Base-by-base conservation (phyloP, 805 yeast species). In the Starmera amethionina region DNA sequence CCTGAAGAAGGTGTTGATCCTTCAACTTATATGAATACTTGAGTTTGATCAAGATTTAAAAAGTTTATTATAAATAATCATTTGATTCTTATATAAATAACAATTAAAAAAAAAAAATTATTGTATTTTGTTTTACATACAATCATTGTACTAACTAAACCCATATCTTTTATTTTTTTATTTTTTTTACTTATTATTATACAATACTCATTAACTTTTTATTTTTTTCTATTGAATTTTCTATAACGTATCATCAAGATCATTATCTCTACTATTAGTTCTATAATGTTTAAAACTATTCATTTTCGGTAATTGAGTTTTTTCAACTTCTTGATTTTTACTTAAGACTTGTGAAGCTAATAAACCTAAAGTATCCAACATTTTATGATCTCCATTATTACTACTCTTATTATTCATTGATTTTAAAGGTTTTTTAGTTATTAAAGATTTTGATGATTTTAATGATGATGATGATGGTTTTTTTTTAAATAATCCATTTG, bases 1-100 rank as follows among this genome's bases (percentile, higher is more conserved):
- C 97, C 98, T 46, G 97, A 82, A 59, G 97, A 86, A 63, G 97
- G 97, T 66, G 87, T 90, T 56, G 98, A 93, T 64, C 89, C 97
- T 54, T 80, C 96, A 42, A 88, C 97, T 55, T 90, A 90, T 72
- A 89, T 93, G 95, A 90, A 90, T 79, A 83, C 95, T 52, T 88
- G 70, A 60, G 34, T 30, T 12, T 30, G 18, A 36, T 31, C 22
- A n/a, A n/a, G 8, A 13, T 14, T 14, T 5, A 9, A 29, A 29
- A 5, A n/a, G n/a, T 30, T 13, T 30, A 16, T 31, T 28, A 11
- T 12, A n/a, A 28, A 25, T 30, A 14, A 32, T n/a, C n/a, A 15
- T 22, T 22, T 22, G 25, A 22, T 22, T 22, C 7, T 29, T n/a
- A 15, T 32, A 32, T 32, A 14, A 14, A 14, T 5, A 32, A 32